Conservation (phyloP, 768 basidiomycete genomes). For the Boletus coccyginus region DNA sequence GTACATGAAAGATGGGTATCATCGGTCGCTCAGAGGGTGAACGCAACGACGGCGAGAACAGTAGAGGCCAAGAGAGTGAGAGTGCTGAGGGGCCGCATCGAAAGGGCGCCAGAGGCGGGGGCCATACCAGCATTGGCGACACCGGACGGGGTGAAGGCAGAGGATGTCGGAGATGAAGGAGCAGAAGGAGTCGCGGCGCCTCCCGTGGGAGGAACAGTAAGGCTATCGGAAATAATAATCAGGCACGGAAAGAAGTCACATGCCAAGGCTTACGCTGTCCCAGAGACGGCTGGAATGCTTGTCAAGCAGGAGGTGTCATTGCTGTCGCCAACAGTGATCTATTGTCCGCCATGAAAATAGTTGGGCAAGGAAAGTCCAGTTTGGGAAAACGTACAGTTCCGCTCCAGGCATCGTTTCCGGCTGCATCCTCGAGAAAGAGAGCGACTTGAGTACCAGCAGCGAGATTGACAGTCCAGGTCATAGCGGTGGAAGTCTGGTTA, state of each 20-base stretch:
- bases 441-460: slow-evolving; percentile 46
- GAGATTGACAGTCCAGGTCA: slow-evolving; percentile 42
- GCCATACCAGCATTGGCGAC: slow-evolving; percentile 34
- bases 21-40: slow-evolving; percentile 20
- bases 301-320: slow-evolving; percentile 38
- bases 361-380: background rate
- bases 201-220: background rate
- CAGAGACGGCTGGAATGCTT: background rate
- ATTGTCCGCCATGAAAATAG: background rate
- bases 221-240: slow-evolving; percentile 5
- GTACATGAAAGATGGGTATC: slow-evolving; percentile 26
- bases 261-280: background rate
- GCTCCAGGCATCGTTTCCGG: slow-evolving; percentile 66
- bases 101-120: slow-evolving; percentile 24
- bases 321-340: slow-evolving; percentile 39
- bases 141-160: slow-evolving; percentile 24
- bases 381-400: slow-evolving; percentile 41
- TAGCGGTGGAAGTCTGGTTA: slow-evolving; percentile 43
- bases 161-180: slow-evolving; percentile 11
- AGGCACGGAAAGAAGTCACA: background rate
- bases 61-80: slow-evolving; percentile 22
- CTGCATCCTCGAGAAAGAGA: slow-evolving; percentile 52
- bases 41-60: slow-evolving; percentile 19
- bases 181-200: background rate
- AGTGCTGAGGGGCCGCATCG: slow-evolving; percentile 20